A percentile compares a stretch with the other conserved stretches of the same genome.
Conservation (phyloP, 2,329 filamentous ascomycete genomes). For the Chaetomiaceae sp. region DNA sequence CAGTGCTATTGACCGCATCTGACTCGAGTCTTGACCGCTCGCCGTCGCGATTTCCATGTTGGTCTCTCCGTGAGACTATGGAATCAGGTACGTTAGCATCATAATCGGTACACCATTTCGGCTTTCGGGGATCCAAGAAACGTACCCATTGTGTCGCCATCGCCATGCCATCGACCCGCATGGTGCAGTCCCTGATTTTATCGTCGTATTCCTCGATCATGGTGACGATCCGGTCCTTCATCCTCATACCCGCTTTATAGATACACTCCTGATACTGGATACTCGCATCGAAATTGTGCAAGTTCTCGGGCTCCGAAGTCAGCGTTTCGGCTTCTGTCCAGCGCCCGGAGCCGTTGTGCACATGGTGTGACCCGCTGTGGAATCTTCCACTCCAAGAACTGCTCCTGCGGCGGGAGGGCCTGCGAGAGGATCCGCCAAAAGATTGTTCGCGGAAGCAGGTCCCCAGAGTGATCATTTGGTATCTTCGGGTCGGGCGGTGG, state of each 20-base stretch:
- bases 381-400: too few relatives aligned
- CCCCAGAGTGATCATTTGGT: too few relatives aligned
- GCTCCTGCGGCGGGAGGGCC: too few relatives aligned
- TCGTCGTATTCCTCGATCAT: conserved; percentile 20
- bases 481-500: too few relatives aligned
- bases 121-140: too few relatives aligned
- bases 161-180: conserved; percentile 20
- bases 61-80: conserved; percentile 12
- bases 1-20: conserved; percentile 37
- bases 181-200: conserved; percentile 17
- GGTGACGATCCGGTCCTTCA: conserved; percentile 14
- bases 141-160: conserved; percentile 21
- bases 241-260: conserved; percentile 8
- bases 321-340: too few relatives aligned
- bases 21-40: conserved; percentile 11
- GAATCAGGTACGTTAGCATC: background rate
- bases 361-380: too few relatives aligned
- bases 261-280: background rate
- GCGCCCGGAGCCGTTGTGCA: too few relatives aligned
- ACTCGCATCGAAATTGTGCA: background rate
- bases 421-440: background rate
- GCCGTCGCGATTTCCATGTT: conserved; percentile 18
- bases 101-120: too few relatives aligned
- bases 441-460: too few relatives aligned
- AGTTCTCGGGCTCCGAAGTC: background rate